Conservation (phyloP, 73 alveolate species). For the Blepharisma japonicum region DNA sequence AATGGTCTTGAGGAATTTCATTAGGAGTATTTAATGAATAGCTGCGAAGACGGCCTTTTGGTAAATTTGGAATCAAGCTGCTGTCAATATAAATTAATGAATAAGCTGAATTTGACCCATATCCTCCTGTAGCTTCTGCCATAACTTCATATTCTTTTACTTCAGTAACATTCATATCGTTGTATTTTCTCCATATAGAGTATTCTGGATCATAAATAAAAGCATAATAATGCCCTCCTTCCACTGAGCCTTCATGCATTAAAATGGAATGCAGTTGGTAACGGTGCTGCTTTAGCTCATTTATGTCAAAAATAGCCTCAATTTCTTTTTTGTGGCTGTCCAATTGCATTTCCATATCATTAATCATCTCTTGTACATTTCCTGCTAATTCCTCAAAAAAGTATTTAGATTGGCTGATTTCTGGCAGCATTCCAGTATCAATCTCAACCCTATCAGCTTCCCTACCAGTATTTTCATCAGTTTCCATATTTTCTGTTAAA, state of each 20-base stretch:
- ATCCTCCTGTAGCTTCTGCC: neutral
- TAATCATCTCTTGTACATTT: too few species aligned
- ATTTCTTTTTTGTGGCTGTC: slow-evolving; percentile 33
- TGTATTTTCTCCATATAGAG: slow-evolving; percentile 61
- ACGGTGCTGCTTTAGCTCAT: slow-evolving; percentile 40
- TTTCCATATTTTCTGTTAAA: too few species aligned
- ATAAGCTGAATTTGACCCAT: neutral
- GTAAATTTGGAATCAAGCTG: neutral
- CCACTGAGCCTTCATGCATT: slow-evolving; percentile 91
- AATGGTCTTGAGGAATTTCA: neutral
- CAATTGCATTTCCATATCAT: too few species aligned
- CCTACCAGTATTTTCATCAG: too few species aligned
- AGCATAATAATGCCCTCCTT: slow-evolving; percentile 93
- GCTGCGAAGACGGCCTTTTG: neutral
- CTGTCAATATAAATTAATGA: neutral
- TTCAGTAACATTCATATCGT: slow-evolving; percentile 65
- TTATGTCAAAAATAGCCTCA: slow-evolving; percentile 34
- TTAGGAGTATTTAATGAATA: neutral
- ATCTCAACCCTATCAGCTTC: too few species aligned
- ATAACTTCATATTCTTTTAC: slow-evolving; percentile 29
- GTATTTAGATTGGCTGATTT: too few species aligned
- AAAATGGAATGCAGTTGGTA: slow-evolving; percentile 70
- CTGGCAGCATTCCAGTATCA: too few species aligned
- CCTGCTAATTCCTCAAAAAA: too few species aligned
- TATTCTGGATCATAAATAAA: slow-evolving; percentile 68